A percentile compares a stretch with the other conserved stretches of the same genome.
Evolutionary conservation across 2,329 filamentous ascomycete genomes (phyloP).

Genomic region (Colletotrichum sp.): DNA sequence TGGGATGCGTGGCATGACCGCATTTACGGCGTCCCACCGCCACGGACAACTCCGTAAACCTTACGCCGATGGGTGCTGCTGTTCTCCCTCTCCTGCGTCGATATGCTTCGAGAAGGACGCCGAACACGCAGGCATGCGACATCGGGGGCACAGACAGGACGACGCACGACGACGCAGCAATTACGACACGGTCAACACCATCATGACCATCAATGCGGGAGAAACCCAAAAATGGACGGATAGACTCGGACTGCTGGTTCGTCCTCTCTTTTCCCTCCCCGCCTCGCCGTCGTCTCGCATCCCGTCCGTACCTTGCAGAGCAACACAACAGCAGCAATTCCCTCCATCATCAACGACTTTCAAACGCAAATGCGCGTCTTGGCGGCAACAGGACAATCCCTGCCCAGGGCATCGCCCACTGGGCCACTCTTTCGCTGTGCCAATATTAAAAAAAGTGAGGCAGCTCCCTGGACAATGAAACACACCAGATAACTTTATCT

Average conservation of each 20-base stretch:
- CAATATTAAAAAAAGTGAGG: neutral
- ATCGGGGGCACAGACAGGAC: neutral
- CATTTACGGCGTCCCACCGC: neutral
- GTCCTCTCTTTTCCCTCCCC: constrained; percentile 5
- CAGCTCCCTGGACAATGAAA: constrained; percentile 7
- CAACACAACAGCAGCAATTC: neutral
- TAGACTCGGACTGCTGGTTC: constrained; percentile 4
- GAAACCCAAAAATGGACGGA: neutral
- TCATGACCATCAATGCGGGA: neutral
- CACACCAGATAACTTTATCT: constrained; percentile 18
- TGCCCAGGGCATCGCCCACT: neutral
- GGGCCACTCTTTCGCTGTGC: neutral
- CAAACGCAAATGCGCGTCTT: neutral
- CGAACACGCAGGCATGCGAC: neutral
- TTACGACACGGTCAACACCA: neutral
- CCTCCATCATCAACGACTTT: neutral
- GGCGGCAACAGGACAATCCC: neutral
- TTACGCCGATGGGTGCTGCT: neutral
- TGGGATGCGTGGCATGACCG: neutral
- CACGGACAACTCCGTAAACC: constrained; percentile 4
- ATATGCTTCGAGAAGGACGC: constrained; percentile 6
- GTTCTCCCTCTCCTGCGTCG: neutral
- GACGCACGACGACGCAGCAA: neutral
- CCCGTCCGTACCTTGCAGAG: neutral
- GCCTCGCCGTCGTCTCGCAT: neutral